Evolutionary conservation across 192 early-diverging fungal genomes (phyloP).

Genomic region (Coemansia sp.): DNA sequence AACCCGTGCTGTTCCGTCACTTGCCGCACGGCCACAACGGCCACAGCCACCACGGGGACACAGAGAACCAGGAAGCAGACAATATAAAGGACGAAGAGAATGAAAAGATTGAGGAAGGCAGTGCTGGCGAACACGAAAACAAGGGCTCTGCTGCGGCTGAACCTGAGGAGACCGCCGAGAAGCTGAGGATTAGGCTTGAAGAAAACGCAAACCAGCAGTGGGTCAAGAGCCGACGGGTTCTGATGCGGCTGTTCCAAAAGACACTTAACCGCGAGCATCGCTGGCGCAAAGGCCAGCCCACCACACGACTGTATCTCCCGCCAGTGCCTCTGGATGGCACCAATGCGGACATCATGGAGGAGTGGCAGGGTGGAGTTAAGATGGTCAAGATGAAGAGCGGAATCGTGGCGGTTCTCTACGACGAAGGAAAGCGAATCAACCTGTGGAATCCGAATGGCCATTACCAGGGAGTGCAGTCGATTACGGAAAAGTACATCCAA

Average conservation of each 20-base stretch:
- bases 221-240: slow-evolving; percentile 35
- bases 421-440: slow-evolving; percentile 18
- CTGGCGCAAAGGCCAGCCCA: slow-evolving; percentile 34
- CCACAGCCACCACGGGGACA: not conserved
- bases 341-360: slow-evolving; percentile 33
- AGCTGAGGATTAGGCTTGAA: slow-evolving; percentile 17
- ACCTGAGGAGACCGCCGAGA: slow-evolving; percentile 6
- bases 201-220: slow-evolving; percentile 43
- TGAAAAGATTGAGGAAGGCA: not conserved
- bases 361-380: slow-evolving; percentile 42
- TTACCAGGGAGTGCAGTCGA: slow-evolving; percentile 22
- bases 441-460: slow-evolving; percentile 32
- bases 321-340: slow-evolving; percentile 46
- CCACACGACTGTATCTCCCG: slow-evolving; percentile 37
- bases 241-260: slow-evolving; percentile 37
- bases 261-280: slow-evolving; percentile 37
- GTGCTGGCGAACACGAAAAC: not conserved
- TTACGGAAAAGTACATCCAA: slow-evolving; percentile 26
- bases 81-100: not conserved
- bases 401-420: slow-evolving; percentile 31
- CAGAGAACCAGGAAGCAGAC: not conserved
- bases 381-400: slow-evolving; percentile 45
- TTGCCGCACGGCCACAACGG: slow-evolving; percentile 23
- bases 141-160: not conserved
- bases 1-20: slow-evolving; percentile 43